phyloP scores from a whole-genome alignment of 1,284 basidiomycete genomes.

The Leucoagaricus sp. region DNA sequence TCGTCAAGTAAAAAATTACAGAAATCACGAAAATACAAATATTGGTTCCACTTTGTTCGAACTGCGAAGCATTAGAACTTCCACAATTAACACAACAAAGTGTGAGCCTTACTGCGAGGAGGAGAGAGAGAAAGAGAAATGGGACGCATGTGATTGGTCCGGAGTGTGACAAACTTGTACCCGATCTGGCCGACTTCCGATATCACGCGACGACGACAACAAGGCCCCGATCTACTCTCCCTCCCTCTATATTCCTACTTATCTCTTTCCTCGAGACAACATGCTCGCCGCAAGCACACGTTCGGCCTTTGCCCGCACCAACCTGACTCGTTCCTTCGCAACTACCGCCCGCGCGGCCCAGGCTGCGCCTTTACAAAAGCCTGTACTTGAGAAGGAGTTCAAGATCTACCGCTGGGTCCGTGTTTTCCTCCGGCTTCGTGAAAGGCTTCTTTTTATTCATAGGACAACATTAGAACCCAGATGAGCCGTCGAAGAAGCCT shows the following conservation, averaged over 20 bases:
- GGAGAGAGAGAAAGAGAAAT: conserved; percentile 6
- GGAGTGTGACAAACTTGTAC: conserved; percentile 5
- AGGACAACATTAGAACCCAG: conserved; percentile 74
- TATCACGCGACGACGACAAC: conserved; percentile 30
- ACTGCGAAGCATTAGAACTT: background rate
- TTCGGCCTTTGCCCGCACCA: conserved; percentile 7
- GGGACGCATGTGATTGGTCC: conserved; percentile 20
- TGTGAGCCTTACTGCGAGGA: background rate
- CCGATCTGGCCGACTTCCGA: conserved; percentile 24
- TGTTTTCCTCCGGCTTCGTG: conserved; percentile 16
- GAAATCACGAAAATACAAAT: no score
- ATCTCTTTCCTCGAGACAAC: conserved; percentile 12
- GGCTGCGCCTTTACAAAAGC: conserved; percentile 50
- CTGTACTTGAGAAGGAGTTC: conserved; percentile 77
- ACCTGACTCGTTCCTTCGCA: conserved; percentile 37
- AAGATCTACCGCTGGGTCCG: conserved; percentile 96
- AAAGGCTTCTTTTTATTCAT: background rate
- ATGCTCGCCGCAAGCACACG: conserved; percentile 15
- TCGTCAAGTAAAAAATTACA: no score
- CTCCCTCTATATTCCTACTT: conserved; percentile 10
- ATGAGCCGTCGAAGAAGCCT: conserved; percentile 92
- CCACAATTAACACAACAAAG: no score
- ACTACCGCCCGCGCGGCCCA: conserved; percentile 41
- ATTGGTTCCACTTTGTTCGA: no score
- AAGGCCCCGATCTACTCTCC: conserved; percentile 13